phyloP scores from a whole-genome alignment of 768 basidiomycete species.

The Termitomyces sp. region DNA sequence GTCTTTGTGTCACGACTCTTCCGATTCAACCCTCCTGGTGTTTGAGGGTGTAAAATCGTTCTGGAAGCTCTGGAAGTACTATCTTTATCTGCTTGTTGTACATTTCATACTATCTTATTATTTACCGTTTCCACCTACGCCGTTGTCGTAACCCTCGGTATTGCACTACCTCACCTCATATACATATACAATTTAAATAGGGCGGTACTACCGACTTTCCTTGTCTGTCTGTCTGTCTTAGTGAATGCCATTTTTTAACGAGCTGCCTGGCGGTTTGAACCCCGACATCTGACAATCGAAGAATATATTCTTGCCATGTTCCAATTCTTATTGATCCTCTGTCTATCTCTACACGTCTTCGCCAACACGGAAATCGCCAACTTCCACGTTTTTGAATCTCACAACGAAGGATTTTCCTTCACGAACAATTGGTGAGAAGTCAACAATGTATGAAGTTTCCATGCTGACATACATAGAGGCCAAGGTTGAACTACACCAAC shows the following conservation, averaged over 20 bases:
- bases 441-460: not conserved
- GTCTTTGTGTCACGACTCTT: not conserved
- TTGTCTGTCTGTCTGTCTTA: not conserved
- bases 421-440: slow-evolving; percentile 24
- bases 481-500: slow-evolving; percentile 26
- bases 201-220: not conserved
- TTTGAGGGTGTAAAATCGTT: not conserved
- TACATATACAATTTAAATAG: not conserved
- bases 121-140: not conserved
- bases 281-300: not conserved
- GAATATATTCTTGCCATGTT: slow-evolving; percentile 1
- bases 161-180: not conserved
- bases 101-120: not conserved
- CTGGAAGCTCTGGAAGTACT: not conserved
- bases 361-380: slow-evolving; percentile 69
- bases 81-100: not conserved
- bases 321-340: not conserved
- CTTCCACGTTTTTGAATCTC: slow-evolving; percentile 32
- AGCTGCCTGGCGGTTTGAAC: not conserved
- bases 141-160: not conserved
- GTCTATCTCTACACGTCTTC: slow-evolving; percentile 14
- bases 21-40: not conserved
- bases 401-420: slow-evolving; percentile 16
- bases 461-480: slow-evolving; percentile 20
- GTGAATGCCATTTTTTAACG: not conserved